Conservation (phyloP, 331 rosid species). For the Malus hybrid region DNA sequence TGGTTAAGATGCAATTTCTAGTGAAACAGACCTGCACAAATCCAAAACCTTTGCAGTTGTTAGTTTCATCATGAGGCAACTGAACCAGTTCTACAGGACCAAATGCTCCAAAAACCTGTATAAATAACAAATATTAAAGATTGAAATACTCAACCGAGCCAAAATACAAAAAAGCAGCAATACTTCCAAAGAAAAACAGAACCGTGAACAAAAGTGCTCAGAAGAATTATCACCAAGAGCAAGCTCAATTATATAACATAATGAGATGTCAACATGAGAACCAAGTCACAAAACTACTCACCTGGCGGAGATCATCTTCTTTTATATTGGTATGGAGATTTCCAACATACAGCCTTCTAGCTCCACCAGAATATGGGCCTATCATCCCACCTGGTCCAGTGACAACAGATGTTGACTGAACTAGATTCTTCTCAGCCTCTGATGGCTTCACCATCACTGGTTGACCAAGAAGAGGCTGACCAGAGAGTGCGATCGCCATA, state of each 20-base stretch:
- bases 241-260: background rate
- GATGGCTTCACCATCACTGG: slow-evolving; percentile 99
- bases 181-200: background rate
- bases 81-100: slow-evolving; percentile 94
- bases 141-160: background rate
- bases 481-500: slow-evolving; percentile 97
- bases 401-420: slow-evolving; percentile 67
- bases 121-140: background rate
- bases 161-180: background rate
- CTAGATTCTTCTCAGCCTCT: slow-evolving; percentile 97
- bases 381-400: slow-evolving; percentile 48
- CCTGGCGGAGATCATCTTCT: slow-evolving; percentile 89
- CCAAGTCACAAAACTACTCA: slow-evolving; percentile 11
- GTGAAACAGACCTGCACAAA: slow-evolving; percentile 72
- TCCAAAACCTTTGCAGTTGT: slow-evolving; percentile 91
- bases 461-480: slow-evolving; percentile 82
- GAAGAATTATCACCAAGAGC: background rate
- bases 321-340: slow-evolving; percentile 79
- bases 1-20: background rate
- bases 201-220: background rate
- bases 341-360: slow-evolving; percentile 91
- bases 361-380: slow-evolving; percentile 95
- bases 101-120: slow-evolving; percentile 95
- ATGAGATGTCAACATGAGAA: background rate
- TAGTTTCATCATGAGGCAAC: slow-evolving; percentile 84